phyloP scores from a whole-genome alignment of 345 rosid genomes.

The Brassica napus region DNA sequence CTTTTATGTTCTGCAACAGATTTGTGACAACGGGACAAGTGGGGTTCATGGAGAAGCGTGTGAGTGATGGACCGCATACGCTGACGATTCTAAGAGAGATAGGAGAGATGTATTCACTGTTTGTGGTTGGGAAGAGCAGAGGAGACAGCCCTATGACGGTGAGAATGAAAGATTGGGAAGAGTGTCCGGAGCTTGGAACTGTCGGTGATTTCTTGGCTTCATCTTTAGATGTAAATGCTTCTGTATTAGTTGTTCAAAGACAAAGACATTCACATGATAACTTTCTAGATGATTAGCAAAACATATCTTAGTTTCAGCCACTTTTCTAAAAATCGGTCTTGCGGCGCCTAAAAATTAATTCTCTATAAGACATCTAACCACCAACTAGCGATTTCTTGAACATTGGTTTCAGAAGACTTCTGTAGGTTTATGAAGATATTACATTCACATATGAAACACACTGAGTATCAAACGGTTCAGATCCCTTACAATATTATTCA shows the following conservation, averaged over 20 bases:
- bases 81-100: constrained; percentile 49
- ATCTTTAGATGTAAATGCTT: constrained; percentile 51
- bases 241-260: constrained; percentile 73
- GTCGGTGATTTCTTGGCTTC: constrained; percentile 79
- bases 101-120: constrained; percentile 54
- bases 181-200: constrained; percentile 77
- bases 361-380: neutral
- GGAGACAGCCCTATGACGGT: constrained; percentile 52
- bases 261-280: constrained; percentile 44
- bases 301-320: constrained; percentile 2
- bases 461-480: neutral
- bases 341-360: no score
- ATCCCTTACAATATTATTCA: neutral
- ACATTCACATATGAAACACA: neutral
- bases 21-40: constrained; percentile 60
- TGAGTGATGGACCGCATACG: constrained; percentile 51
- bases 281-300: constrained; percentile 33
- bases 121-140: constrained; percentile 71
- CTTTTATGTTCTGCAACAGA: constrained; percentile 32
- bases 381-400: neutral
- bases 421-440: neutral
- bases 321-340: neutral
- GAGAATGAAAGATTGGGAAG: constrained; percentile 88
- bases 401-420: neutral
- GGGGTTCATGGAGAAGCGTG: constrained; percentile 55